Base-by-base conservation (phyloP, 2,329 filamentous ascomycete species). In the Hymenoscyphus scutula region DNA sequence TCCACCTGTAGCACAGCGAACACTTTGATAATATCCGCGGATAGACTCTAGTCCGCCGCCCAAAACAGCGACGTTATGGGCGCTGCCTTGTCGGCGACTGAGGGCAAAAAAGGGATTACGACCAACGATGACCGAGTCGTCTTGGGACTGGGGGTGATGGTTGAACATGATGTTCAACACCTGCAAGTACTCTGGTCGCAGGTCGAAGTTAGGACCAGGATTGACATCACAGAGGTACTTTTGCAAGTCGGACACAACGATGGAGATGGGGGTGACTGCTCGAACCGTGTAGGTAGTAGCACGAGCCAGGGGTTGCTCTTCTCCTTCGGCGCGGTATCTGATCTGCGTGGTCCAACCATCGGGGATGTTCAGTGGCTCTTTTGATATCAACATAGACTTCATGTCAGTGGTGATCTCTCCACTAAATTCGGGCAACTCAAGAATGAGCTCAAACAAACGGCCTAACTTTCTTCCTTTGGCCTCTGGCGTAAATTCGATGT, bases 11-110 rank as follows among this genome's bases (percentile, higher is more conserved):
- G 84, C 81, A 1, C 83, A 80, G 5, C 87, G 82, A 32, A 86
- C 82, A 68, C 84, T 88, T 11, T 84, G 77, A 69, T 83, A 88
- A 73, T 84, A 89, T 0, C 87, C 87, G 51, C 85, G 79, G 3
- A 86, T 72, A 0, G 84, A 84, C 56, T 82, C 76, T 0, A 89
- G 75, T 1, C 84, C 84, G 11, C 71, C 76, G 2, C 78, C 79
- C 1, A 89, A 77, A 32, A 77, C 69, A 2, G 71, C 56, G 32
- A 69, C 67, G 41, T 72, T 71, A 27, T 62, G 58, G 2, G 53
- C 32, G 29, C 71, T 74, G 1, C 41, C 25, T 4, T 65, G 65
- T 3, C 68, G 70, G 0, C 67, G 71, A 13, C 73, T 61, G 51
- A 81, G 69, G 0, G 79, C 77, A 65, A 82, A 86, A 61, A 81